A percentile compares a stretch with the other conserved stretches of the same genome.
Evolutionary conservation across 2,329 filamentous ascomycete species (phyloP).

Genomic region (Sclerotinia subarctica): DNA sequence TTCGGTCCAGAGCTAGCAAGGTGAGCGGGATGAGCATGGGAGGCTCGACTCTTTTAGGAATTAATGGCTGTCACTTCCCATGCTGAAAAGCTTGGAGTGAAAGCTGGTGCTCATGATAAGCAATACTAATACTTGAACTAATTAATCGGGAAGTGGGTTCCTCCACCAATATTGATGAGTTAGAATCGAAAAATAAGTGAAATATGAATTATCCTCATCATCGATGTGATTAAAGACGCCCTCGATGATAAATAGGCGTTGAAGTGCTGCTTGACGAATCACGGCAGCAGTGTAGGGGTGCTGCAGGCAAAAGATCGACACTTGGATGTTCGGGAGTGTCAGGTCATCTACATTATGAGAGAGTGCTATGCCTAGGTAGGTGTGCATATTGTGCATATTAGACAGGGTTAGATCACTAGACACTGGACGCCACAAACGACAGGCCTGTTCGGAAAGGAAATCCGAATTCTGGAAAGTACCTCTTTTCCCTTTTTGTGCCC

Average conservation of each 20-base stretch:
- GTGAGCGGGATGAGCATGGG: slow-evolving; percentile 8
- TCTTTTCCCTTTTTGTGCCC: slow-evolving; percentile 16
- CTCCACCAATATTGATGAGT: slow-evolving; percentile 25
- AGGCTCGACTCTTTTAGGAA: slow-evolving; percentile 10
- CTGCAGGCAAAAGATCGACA: slow-evolving; percentile 28
- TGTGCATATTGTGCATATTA: slow-evolving; percentile 17
- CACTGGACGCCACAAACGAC: slow-evolving; percentile 17
- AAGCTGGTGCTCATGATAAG: slow-evolving; percentile 4
- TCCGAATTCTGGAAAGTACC: slow-evolving; percentile 16
- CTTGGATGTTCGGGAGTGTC: slow-evolving; percentile 32
- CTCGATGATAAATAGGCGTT: slow-evolving; percentile 20
- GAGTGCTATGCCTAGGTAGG: slow-evolving; percentile 13
- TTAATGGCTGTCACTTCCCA: slow-evolving; percentile 19
- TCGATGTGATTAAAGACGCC: background rate
- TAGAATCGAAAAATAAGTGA: background rate
- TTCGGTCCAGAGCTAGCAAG: slow-evolving; percentile 9
- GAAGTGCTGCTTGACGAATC: slow-evolving; percentile 25
- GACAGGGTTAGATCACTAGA: slow-evolving; percentile 14
- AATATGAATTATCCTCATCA: background rate
- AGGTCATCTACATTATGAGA: slow-evolving; percentile 25
- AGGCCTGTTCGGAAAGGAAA: slow-evolving; percentile 18
- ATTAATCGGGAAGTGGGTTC: background rate
- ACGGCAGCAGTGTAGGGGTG: slow-evolving; percentile 24
- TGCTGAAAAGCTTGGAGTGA: slow-evolving; percentile 7
- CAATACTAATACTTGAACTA: slow-evolving; percentile 8